These are phyloP conservation scores for Candida neerlandica DNA, from an alignment of 1,139 yeast genomes.

Conservation along the genomic window DNA sequence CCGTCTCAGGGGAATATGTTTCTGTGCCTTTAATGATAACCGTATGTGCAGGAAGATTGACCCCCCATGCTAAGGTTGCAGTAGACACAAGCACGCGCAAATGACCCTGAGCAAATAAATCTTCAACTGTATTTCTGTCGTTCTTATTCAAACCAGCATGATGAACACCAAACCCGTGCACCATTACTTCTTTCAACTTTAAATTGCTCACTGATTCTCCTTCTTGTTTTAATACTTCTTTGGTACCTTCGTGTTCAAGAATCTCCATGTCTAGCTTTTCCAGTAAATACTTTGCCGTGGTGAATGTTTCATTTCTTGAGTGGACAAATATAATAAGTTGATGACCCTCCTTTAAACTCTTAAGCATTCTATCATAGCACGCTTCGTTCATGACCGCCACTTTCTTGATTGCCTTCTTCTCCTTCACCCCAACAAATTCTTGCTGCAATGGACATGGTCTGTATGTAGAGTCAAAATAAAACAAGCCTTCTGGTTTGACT, in stretches of 20 bases:
- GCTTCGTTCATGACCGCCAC: slow-evolving; percentile 87
- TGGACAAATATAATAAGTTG: slow-evolving; percentile 92
- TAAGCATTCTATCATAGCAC: slow-evolving; percentile 79
- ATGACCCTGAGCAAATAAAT: slow-evolving; percentile 85
- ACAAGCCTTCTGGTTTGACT: slow-evolving; percentile 66
- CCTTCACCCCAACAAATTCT: slow-evolving; percentile 85
- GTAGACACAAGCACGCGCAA: slow-evolving; percentile 85
- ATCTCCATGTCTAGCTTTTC: slow-evolving; percentile 58
- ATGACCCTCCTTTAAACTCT: slow-evolving; percentile 57
- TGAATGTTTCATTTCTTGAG: slow-evolving; percentile 87
- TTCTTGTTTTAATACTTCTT: slow-evolving; percentile 65
- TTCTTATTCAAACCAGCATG: slow-evolving; percentile 85
- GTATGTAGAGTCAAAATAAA: slow-evolving; percentile 78
- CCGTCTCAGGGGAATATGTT: slow-evolving; percentile 87
- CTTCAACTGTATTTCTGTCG: slow-evolving; percentile 82
- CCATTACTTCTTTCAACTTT: slow-evolving; percentile 61
- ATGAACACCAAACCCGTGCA: slow-evolving; percentile 84
- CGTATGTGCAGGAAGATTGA: slow-evolving; percentile 94
- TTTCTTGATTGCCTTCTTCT: slow-evolving; percentile 77
- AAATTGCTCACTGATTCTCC: slow-evolving; percentile 56
- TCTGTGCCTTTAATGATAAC: slow-evolving; percentile 95
- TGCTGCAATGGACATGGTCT: slow-evolving; percentile 95
- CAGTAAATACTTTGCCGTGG: slow-evolving; percentile 76
- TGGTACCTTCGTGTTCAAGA: slow-evolving; percentile 60
- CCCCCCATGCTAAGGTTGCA: slow-evolving; percentile 99